Percentiles rank a stretch among this genome's conserved stretches.
These are phyloP conservation scores for Candida railenensis DNA, from an alignment of 805 yeast species.

Conservation along the genomic window DNA sequence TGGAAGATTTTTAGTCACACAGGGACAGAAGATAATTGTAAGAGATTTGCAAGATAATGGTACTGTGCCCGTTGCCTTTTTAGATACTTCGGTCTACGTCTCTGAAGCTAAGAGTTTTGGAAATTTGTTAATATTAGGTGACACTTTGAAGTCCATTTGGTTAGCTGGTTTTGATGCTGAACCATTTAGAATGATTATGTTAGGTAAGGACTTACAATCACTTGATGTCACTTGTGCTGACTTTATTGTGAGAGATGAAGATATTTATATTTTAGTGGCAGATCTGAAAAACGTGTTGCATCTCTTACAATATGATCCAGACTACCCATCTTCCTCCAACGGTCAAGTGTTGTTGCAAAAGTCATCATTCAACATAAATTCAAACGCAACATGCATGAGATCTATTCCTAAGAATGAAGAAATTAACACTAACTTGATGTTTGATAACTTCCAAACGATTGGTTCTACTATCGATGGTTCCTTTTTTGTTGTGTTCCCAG, in stretches of 20 bases:
- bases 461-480: conserved; percentile 84
- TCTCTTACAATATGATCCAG: conserved; percentile 85
- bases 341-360: conserved; percentile 75
- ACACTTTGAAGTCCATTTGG: conserved; percentile 72
- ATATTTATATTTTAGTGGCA: conserved; percentile 62
- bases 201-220: conserved; percentile 71
- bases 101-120: conserved; percentile 81
- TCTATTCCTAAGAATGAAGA: conserved; percentile 40
- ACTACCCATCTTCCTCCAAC: conserved; percentile 76
- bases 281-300: conserved; percentile 70
- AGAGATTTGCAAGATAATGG: conserved; percentile 85
- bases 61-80: conserved; percentile 90
- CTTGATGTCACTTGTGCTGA: conserved; percentile 73
- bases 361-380: conserved; percentile 69
- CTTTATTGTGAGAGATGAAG: conserved; percentile 69
- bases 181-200: conserved; percentile 79
- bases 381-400: conserved; percentile 54
- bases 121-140: conserved; percentile 79
- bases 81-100: conserved; percentile 79
- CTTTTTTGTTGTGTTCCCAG: conserved; percentile 68
- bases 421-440: conserved; percentile 17
- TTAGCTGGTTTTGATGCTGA: conserved; percentile 91
- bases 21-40: conserved; percentile 80
- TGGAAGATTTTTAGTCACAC: conserved; percentile 80
- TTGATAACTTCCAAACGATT: conserved; percentile 53